Evolutionary conservation across 495 filamentous ascomycete genomes (phyloP).

Genomic region (Parmelia sp.): DNA sequence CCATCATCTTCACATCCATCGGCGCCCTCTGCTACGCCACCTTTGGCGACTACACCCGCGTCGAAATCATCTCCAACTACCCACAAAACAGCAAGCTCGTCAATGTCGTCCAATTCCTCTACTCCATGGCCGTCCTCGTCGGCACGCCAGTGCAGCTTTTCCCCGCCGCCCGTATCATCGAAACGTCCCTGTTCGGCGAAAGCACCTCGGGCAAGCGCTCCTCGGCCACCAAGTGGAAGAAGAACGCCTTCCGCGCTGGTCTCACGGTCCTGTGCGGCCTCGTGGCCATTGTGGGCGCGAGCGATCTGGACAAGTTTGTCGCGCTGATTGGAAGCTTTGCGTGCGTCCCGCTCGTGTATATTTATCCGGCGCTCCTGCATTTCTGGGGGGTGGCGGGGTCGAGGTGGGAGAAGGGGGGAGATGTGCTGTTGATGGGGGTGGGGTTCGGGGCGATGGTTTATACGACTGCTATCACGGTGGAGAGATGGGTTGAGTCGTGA

Average conservation of each 20-base stretch:
- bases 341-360: constrained; percentile 47
- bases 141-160: constrained; percentile 61
- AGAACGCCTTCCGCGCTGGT: constrained; percentile 50
- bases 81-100: constrained; percentile 56
- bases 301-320: constrained; percentile 58
- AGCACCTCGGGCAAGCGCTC: constrained; percentile 49
- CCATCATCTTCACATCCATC: constrained; percentile 55
- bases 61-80: constrained; percentile 60
- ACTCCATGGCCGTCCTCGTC: constrained; percentile 56
- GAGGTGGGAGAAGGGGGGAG: constrained; percentile 41
- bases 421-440: constrained; percentile 49
- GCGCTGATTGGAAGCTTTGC: constrained; percentile 57
- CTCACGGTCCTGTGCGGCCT: constrained; percentile 46
- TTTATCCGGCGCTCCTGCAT: constrained; percentile 50
- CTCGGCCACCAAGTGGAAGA: constrained; percentile 55
- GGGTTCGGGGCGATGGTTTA: constrained; percentile 57
- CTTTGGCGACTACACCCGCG: constrained; percentile 50
- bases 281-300: constrained; percentile 49
- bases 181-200: constrained; percentile 47
- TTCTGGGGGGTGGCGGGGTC: constrained; percentile 51
- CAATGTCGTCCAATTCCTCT: constrained; percentile 60
- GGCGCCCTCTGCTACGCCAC: constrained; percentile 60
- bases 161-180: constrained; percentile 56
- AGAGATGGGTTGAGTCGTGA: constrained; percentile 26
- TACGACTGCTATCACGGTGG: constrained; percentile 51